Base-by-base conservation (phyloP, 345 rosid species). In the Camelina sativa region DNA sequence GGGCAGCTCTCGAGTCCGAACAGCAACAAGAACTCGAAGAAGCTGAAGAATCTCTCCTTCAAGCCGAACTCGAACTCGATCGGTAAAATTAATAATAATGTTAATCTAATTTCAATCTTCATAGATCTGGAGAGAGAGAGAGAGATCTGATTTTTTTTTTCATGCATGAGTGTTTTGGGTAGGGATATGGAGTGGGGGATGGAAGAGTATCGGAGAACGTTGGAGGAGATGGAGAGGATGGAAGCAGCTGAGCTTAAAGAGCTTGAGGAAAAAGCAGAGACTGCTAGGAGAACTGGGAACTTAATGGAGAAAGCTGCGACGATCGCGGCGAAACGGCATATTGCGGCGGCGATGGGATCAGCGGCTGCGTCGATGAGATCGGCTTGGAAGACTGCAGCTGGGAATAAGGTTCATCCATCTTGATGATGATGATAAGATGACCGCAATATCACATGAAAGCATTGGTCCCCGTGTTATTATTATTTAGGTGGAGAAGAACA, bases 361-460 rank as follows among this genome's bases (percentile, higher is more conserved):
- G 98, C 98, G 8, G 79, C 97, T 4, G 92, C 91, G 62, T 79
- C 98, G 4, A 87, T 93, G 96, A 89, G 85, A 77, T 70, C 96
- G 7, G 96, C 97, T 25, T 83, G 84, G 81, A 93, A 84, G 74
- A 86, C 87, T 25, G 70, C 91, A 30, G 79, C 89, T 5, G 62
- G 90, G 9, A 81, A 70, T 12, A 89, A 90, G 78, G 85, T 93
- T 78, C 97, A 93, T 84, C 98, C 98, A 40, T 83, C 90, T 66
- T 88, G 78, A 84, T 78, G 10, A 34, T 35, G 43, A 15, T 10
- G 25, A 22, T 43, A 43, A 43, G 34, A 40, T 22, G 51, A 20
- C 6, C 6, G 10, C 6, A 15, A 52, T 15, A 16, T 47, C 8
- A 51, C 30, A 22, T 52, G 58, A 52, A 22, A 11, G n/a, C 30